Evolutionary conservation across 2,329 filamentous ascomycete genomes (phyloP).

Genomic region (Colletotrichum gloeosporioides): DNA sequence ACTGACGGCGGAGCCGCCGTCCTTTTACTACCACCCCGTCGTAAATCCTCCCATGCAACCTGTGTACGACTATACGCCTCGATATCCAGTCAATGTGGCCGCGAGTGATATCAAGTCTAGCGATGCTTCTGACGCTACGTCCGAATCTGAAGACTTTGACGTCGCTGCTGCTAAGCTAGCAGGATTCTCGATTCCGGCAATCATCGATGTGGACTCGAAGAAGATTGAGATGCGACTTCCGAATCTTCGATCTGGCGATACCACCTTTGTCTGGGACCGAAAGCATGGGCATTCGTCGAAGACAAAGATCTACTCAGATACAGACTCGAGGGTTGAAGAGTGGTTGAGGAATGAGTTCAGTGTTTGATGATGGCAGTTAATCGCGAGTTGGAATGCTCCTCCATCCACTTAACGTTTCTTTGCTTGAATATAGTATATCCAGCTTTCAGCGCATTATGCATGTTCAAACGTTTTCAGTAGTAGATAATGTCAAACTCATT

Average conservation of each 20-base stretch:
- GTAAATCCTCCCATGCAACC: background rate
- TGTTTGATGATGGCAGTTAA: background rate
- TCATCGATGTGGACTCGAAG: constrained; percentile 6
- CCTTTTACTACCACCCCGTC: background rate
- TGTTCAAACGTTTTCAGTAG: fast-evolving
- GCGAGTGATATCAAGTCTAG: background rate
- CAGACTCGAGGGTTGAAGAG: background rate
- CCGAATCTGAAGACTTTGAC: background rate
- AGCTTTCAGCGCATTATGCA: background rate
- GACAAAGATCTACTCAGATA: background rate
- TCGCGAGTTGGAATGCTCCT: background rate
- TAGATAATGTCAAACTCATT: no score
- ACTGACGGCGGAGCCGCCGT: background rate
- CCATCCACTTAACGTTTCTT: background rate
- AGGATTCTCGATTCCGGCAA: background rate
- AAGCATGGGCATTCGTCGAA: background rate
- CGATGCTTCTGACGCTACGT: background rate
- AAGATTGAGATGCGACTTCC: constrained; percentile 3
- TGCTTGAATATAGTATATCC: background rate
- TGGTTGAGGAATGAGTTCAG: background rate
- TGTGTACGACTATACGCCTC: background rate
- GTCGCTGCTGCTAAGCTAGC: background rate
- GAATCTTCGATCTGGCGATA: background rate
- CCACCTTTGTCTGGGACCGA: background rate
- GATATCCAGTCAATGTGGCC: background rate